Percentiles rank a stretch among this genome's conserved stretches.
These are phyloP conservation scores for Teunomyces aglyptinius DNA, from an alignment of 805 yeast species.

Conservation along the genomic window DNA sequence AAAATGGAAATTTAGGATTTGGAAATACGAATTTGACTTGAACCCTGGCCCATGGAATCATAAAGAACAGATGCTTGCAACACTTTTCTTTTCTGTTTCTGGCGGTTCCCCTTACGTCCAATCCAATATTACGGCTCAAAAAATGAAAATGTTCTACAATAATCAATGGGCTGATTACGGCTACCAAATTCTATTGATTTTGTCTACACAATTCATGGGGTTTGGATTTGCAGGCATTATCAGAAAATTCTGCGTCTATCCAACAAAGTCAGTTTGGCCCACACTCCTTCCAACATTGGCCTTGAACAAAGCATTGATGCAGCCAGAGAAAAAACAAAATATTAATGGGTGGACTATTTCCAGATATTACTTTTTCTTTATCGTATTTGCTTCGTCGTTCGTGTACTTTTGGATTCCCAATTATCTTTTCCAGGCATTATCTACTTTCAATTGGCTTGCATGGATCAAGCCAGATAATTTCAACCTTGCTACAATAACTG, in stretches of 20 bases:
- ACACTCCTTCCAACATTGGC: conserved; percentile 29
- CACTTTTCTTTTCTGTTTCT: conserved; percentile 40
- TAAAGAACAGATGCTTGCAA: conserved; percentile 66
- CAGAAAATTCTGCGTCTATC: conserved; percentile 43
- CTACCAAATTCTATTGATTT: conserved; percentile 12
- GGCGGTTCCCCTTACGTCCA: conserved; percentile 23
- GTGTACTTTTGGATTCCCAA: conserved; percentile 43
- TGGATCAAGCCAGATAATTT: conserved; percentile 56
- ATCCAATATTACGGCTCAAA: conserved; percentile 20
- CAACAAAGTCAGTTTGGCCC: conserved; percentile 55
- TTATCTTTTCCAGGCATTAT: conserved; percentile 41
- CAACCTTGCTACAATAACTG: conserved; percentile 48
- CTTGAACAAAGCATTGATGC: conserved; percentile 23
- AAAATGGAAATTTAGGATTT: conserved; percentile 20
- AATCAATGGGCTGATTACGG: conserved; percentile 22
- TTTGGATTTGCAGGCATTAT: conserved; percentile 17
- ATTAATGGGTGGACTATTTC: conserved; percentile 33
- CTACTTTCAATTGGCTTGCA: conserved; percentile 52
- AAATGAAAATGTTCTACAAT: conserved; percentile 23
- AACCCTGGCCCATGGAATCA: conserved; percentile 65
- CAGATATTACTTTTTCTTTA: conserved; percentile 19
- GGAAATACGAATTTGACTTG: conserved; percentile 19
- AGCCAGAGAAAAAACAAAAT: conserved; percentile 22
- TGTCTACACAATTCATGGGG: conserved; percentile 16
- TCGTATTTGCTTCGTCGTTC: conserved; percentile 17